Percentiles rank a stretch among this genome's conserved stretches.
These are phyloP conservation scores for Pezicula neosporulosa DNA, from an alignment of 2,329 filamentous ascomycete genomes.

Conservation along the genomic window DNA sequence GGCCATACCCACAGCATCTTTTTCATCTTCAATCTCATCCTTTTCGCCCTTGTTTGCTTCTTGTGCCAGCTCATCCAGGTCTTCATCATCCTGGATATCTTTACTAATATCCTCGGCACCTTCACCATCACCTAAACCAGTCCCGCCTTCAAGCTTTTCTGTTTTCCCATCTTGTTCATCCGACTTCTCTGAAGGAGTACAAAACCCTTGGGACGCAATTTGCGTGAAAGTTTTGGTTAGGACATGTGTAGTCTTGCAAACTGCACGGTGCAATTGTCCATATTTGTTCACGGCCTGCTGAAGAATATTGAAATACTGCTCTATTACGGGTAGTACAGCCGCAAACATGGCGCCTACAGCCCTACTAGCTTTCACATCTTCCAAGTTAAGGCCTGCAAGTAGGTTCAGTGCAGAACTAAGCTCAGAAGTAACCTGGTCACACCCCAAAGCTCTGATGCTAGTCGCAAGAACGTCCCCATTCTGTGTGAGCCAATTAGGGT, in stretches of 20 bases:
- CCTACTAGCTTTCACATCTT: slow-evolving; percentile 36
- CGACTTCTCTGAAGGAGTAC: slow-evolving; percentile 78
- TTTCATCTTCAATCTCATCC: slow-evolving; percentile 70
- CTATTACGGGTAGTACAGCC: slow-evolving; percentile 65
- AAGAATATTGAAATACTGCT: slow-evolving; percentile 66
- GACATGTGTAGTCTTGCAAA: slow-evolving; percentile 70
- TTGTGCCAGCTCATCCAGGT: slow-evolving; percentile 86
- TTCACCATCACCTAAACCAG: slow-evolving; percentile 90
- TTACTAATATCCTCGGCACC: slow-evolving; percentile 98
- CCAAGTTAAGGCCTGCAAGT: slow-evolving; percentile 41
- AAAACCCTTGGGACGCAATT: slow-evolving; percentile 84
- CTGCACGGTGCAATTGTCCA: slow-evolving; percentile 63
- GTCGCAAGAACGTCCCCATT: slow-evolving; percentile 21
- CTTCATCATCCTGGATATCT: slow-evolving; percentile 90
- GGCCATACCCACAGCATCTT: slow-evolving; percentile 89
- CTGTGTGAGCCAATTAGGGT: slow-evolving; percentile 57
- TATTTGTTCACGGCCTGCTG: slow-evolving; percentile 55
- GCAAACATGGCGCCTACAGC: slow-evolving; percentile 55
- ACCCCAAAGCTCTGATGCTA: slow-evolving; percentile 24
- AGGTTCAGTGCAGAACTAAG: slow-evolving; percentile 40
- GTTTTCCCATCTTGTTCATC: slow-evolving; percentile 65
- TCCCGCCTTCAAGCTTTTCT: slow-evolving; percentile 85
- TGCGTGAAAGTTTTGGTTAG: slow-evolving; percentile 76
- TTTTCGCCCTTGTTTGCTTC: slow-evolving; percentile 62
- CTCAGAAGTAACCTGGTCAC: slow-evolving; percentile 23